phyloP scores from a whole-genome alignment of 441 rosid species.

The Cnidoscolus chayamansa region DNA sequence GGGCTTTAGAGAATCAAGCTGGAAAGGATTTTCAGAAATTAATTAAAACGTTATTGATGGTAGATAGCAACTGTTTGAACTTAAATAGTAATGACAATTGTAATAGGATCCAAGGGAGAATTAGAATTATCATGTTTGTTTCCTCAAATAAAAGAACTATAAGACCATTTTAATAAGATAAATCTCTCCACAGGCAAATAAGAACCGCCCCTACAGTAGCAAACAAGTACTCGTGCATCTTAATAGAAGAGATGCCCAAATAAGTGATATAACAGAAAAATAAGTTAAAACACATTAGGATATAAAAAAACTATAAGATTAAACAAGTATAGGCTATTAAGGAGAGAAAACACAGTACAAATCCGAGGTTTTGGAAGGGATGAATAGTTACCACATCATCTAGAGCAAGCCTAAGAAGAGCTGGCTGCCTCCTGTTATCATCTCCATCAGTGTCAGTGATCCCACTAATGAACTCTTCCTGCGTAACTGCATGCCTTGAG shows the following conservation, averaged over 20 bases:
- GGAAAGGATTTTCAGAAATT: conserved; percentile 22
- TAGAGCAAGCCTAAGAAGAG: conserved; percentile 89
- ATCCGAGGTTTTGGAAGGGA: conserved; percentile 3
- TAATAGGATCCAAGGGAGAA: not conserved
- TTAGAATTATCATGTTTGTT: not conserved
- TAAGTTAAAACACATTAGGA: too few relatives aligned
- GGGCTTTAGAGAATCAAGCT: conserved; percentile 95
- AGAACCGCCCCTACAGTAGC: too few relatives aligned
- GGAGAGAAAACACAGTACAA: not conserved
- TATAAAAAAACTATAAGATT: too few relatives aligned
- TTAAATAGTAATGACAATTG: not conserved
- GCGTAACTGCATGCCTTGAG: conserved; percentile 61
- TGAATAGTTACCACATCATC: conserved; percentile 69
- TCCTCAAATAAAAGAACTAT: too few relatives aligned
- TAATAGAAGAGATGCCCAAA: not conserved
- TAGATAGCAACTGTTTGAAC: not conserved
- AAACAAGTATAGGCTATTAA: not conserved
- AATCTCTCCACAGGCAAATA: too few relatives aligned
- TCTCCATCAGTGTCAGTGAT: conserved; percentile 71
- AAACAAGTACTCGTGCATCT: not conserved
- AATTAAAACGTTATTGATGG: not conserved
- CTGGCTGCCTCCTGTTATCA: conserved; percentile 58
- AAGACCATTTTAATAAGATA: too few relatives aligned
- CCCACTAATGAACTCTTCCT: conserved; percentile 72
- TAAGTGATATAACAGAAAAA: not conserved